A percentile compares a stretch with the other conserved stretches of the same genome.
phyloP scores from a whole-genome alignment of 2,329 filamentous ascomycete species.

The Colletotrichum endophyticum region DNA sequence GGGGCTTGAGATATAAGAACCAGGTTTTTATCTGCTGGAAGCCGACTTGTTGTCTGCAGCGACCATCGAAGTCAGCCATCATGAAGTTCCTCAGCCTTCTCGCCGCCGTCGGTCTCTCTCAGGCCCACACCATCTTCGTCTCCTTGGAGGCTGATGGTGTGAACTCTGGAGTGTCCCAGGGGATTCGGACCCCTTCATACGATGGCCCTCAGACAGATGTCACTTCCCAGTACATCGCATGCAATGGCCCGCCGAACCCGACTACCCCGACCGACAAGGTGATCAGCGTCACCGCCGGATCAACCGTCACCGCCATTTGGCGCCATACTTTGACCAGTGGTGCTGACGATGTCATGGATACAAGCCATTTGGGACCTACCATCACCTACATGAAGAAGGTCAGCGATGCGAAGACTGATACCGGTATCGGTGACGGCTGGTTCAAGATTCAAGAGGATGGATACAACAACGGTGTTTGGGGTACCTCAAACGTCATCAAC shows the following conservation, averaged over 20 bases:
- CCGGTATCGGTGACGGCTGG: conserved; percentile 45
- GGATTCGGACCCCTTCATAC: conserved; percentile 55
- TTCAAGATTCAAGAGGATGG: conserved; percentile 51
- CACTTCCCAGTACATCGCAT: conserved; percentile 52
- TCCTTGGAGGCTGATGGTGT: conserved; percentile 51
- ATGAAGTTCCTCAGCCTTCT: conserved; percentile 28
- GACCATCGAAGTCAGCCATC: neutral
- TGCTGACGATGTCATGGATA: conserved; percentile 54
- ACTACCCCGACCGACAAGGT: conserved; percentile 49
- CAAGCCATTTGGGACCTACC: conserved; percentile 55
- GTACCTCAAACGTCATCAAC: conserved; percentile 42
- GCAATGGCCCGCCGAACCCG: conserved; percentile 57
- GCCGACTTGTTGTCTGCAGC: neutral
- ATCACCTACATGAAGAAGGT: conserved; percentile 63
- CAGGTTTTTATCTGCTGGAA: neutral
- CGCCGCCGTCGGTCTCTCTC: conserved; percentile 27
- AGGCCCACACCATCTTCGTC: conserved; percentile 50
- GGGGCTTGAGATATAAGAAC: neutral
- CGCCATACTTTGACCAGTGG: conserved; percentile 51
- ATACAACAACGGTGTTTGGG: conserved; percentile 44
- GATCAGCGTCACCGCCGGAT: conserved; percentile 50
- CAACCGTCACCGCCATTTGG: conserved; percentile 55
- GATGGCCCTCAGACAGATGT: conserved; percentile 51
- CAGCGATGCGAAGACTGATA: conserved; percentile 47
- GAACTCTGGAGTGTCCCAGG: conserved; percentile 49